Percentiles rank a stretch among this genome's conserved stretches.
Conservation (phyloP, 768 basidiomycete species). For the Trametes sanguinea region DNA sequence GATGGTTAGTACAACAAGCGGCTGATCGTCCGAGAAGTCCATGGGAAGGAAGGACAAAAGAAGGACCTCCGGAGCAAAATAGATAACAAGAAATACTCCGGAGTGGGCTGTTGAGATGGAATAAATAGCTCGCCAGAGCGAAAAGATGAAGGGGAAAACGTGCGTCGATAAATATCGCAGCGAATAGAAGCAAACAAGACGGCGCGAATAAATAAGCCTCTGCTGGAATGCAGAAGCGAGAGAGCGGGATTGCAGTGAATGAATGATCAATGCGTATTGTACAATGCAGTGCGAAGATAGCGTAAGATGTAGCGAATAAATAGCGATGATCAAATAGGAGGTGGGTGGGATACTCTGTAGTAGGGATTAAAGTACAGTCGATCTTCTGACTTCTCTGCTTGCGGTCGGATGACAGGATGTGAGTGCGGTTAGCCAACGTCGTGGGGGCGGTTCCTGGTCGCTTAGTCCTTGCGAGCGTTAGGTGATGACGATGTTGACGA, state of each 20-base stretch:
- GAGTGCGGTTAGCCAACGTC: background rate
- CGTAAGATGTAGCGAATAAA: conserved; percentile 21
- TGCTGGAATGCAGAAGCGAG: background rate
- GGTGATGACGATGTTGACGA: conserved; percentile 20
- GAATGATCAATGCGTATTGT: conserved; percentile 14
- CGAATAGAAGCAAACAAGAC: background rate
- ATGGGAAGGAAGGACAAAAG: background rate
- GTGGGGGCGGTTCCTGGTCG: background rate
- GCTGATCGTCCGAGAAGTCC: conserved; percentile 6
- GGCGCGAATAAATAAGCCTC: conserved; percentile 17
- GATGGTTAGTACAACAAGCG: conserved; percentile 17
- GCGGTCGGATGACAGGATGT: background rate
- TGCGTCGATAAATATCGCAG: conserved; percentile 3
- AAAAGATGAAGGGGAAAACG: background rate
- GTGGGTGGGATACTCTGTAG: conserved; percentile 9
- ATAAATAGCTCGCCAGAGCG: conserved; percentile 6
- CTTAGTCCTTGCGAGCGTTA: conserved; percentile 13
- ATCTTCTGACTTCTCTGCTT: conserved; percentile 9
- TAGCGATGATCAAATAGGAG: conserved; percentile 9
- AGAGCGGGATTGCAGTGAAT: background rate
- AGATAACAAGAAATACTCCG: conserved; percentile 4
- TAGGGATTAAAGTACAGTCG: conserved; percentile 8
- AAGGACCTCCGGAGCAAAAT: background rate
- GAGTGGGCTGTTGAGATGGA: background rate
- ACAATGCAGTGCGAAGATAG: conserved; percentile 24